Percentiles rank a stretch among this genome's conserved stretches.
phyloP scores from a whole-genome alignment of 1,284 basidiomycete genomes.

The Cryptococcus hybrid region DNA sequence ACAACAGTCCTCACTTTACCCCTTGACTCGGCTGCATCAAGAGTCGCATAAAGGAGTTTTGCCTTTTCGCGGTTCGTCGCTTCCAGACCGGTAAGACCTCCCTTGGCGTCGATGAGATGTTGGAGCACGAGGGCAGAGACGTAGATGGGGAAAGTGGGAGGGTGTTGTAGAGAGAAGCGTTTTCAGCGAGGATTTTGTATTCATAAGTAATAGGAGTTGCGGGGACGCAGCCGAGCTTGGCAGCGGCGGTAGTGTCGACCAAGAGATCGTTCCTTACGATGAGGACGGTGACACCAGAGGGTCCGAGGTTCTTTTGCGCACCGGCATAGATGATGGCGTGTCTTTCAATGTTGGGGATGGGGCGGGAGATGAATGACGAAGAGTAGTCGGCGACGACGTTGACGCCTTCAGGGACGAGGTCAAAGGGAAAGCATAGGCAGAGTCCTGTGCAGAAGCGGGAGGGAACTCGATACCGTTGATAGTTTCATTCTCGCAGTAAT shows the following conservation, averaged over 20 bases:
- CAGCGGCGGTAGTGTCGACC: conserved; percentile 78
- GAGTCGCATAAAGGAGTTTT: conserved; percentile 66
- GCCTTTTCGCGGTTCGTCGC: conserved; percentile 69
- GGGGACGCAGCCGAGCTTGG: conserved; percentile 67
- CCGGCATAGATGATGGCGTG: conserved; percentile 96
- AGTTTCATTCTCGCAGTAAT: conserved; percentile 99
- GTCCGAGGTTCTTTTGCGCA: conserved; percentile 99
- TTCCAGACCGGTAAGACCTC: conserved; percentile 70
- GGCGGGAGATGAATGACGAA: conserved; percentile 95
- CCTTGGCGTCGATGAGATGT: conserved; percentile 62
- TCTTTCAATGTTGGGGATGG: conserved; percentile 79
- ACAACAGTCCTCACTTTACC: conserved; percentile 70
- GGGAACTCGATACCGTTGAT: conserved; percentile 94
- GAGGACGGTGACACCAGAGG: conserved; percentile 86
- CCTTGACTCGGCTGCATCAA: conserved; percentile 68
- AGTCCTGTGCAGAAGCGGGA: conserved; percentile 53
- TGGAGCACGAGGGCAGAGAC: conserved; percentile 82
- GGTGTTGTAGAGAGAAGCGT: conserved; percentile 88
- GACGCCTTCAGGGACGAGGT: conserved; percentile 62
- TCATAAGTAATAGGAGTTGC: conserved; percentile 60
- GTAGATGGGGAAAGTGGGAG: conserved; percentile 90
- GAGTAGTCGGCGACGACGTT: conserved; percentile 96
- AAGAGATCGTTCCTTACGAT: conserved; percentile 92
- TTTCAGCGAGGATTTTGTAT: conserved; percentile 82
- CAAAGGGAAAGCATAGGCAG: conserved; percentile 76